These are phyloP conservation scores for Tricholoma saponaceum DNA, from an alignment of 768 basidiomycete species.

Conservation along the genomic window DNA sequence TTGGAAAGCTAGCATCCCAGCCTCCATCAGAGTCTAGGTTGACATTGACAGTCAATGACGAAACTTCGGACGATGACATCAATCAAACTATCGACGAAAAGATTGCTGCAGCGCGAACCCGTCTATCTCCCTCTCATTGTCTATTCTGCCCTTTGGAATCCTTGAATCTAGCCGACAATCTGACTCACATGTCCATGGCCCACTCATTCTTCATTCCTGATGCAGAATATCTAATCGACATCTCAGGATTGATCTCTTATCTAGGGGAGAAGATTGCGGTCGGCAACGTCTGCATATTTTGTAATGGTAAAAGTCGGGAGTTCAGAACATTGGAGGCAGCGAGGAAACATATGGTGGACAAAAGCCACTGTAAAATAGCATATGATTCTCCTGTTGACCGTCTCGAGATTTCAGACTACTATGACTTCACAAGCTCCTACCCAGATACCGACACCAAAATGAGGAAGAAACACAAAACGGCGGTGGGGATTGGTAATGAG, in stretches of 20 bases:
- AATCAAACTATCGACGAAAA: conserved; percentile 65
- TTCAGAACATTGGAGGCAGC: conserved; percentile 85
- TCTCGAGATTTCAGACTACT: conserved; percentile 87
- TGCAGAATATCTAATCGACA: conserved; percentile 82
- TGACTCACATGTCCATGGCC: conserved; percentile 78
- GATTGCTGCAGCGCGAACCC: conserved; percentile 66
- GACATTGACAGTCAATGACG: conserved; percentile 21
- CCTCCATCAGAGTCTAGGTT: conserved; percentile 3
- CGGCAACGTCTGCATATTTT: conserved; percentile 91
- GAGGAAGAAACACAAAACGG: conserved; percentile 20
- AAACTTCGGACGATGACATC: conserved; percentile 42
- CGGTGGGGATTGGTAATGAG: conserved; percentile 5
- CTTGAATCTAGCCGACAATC: conserved; percentile 55
- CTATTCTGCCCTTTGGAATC: conserved; percentile 75
- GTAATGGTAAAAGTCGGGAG: conserved; percentile 77
- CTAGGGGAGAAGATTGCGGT: conserved; percentile 92
- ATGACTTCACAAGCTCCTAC: conserved; percentile 86
- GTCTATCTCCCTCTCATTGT: conserved; percentile 63
- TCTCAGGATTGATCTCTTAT: conserved; percentile 76
- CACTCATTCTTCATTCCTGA: conserved; percentile 99
- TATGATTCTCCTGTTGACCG: conserved; percentile 80
- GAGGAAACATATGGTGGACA: conserved; percentile 93
- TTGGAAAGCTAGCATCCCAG: conserved; percentile 14
- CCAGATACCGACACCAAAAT: conserved; percentile 38
- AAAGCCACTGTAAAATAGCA: conserved; percentile 93